Evolutionary conservation across 345 rosid species (phyloP), one percentile per base, ranked within the genome.

Genomic region (Murraya paniculata): DNA sequence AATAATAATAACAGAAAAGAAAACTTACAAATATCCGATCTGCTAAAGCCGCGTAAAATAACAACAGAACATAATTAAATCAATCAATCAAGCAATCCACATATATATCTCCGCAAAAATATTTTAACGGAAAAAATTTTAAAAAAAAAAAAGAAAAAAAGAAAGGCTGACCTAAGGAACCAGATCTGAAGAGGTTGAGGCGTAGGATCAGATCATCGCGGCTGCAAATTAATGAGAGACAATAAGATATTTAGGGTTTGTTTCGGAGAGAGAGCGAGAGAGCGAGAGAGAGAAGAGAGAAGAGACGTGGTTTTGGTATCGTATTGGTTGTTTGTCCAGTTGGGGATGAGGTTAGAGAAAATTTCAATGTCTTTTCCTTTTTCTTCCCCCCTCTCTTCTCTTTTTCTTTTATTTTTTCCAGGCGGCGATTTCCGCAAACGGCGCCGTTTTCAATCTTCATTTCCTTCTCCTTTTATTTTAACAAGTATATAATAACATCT

Each of bases 241-340:
- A 35, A 7, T 22, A 28, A 21, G 62, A 61, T 24, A 45, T 50
- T 79, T 87, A 85, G 86, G 87, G 85, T 86, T 88, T 75, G 72
- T 77, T 72, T 22, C 61, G 67, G 64, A 60, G 64, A 78, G 71
- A 39, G 55, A 74, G 72, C 71, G 61, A 59, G n/a, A 74, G 56
- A 56, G 74, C 55, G 62, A 28, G 67, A 60, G 79, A 9, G 69
- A 68, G 55, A 71, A 41, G 50, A 41, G 50, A 41, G 50, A 0
- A 11, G 48, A 18, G 45, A 50, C 27, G 38, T 74, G 38, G 75
- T 68, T 30, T 65, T 59, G 74, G 68, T 66, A 75, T 71, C 9
- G 71, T 65, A 21, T 45, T 79, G 38, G 71, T 64, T 36, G 71
- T 64, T 33, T 21, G 77, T 74, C 64, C 64, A 56, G 24, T 80